phyloP scores from a whole-genome alignment of 257 asterid species.

The Solanum clarkiae region DNA sequence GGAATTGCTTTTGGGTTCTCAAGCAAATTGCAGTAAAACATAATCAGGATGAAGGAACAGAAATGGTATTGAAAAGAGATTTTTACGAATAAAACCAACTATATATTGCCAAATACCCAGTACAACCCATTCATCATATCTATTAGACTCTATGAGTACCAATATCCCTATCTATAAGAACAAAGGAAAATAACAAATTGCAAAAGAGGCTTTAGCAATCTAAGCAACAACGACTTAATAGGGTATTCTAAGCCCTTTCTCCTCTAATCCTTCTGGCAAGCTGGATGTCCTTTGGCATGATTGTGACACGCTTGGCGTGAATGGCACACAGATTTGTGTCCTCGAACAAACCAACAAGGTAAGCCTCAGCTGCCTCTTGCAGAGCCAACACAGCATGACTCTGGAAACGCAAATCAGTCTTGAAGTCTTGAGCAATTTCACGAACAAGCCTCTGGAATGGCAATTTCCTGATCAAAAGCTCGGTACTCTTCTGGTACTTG shows the following conservation, averaged over 20 bases:
- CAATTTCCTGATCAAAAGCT: constrained; percentile 11
- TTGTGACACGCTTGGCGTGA: constrained; percentile 17
- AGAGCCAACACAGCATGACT: constrained; percentile 14
- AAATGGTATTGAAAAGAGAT: neutral
- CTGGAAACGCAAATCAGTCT: constrained; percentile 17
- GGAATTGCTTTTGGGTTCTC: neutral
- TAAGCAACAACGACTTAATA: neutral
- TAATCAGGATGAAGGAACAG: neutral
- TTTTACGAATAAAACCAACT: neutral
- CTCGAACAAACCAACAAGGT: constrained; percentile 19
- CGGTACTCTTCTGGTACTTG: constrained; percentile 19
- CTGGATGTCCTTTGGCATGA: constrained; percentile 17
- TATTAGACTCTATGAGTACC: neutral
- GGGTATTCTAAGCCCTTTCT: constrained; percentile 5
- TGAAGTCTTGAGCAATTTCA: constrained; percentile 14
- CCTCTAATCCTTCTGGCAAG: constrained; percentile 17
- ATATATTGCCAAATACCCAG: neutral
- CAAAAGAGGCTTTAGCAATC: neutral
- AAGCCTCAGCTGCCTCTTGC: constrained; percentile 19
- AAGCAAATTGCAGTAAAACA: neutral
- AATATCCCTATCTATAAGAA: neutral
- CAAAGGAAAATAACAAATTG: neutral
- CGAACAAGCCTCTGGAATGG: constrained; percentile 21
- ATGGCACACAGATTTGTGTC: constrained; percentile 15
- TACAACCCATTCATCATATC: neutral